phyloP scores from a whole-genome alignment of 2,329 filamentous ascomycete species.

The Penicillium italicum region DNA sequence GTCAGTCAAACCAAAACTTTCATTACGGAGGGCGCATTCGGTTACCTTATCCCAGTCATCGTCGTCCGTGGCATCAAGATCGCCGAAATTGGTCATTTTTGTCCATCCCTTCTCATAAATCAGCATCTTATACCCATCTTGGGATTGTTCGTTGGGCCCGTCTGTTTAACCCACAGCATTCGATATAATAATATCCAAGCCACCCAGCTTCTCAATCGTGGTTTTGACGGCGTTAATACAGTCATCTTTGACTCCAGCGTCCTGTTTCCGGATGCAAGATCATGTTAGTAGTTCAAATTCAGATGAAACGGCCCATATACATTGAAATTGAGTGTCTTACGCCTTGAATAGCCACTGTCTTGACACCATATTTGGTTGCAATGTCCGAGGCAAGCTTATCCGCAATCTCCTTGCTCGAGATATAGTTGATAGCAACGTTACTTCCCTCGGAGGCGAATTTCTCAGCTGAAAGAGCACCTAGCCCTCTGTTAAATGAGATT shows the following conservation, averaged over 20 bases:
- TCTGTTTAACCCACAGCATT: slow-evolving; percentile 56
- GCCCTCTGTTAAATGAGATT: slow-evolving; percentile 52
- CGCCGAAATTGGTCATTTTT: slow-evolving; percentile 54
- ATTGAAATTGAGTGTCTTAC: slow-evolving; percentile 37
- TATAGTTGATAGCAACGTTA: slow-evolving; percentile 72
- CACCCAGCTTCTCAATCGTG: slow-evolving; percentile 59
- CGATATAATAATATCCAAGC: slow-evolving; percentile 72
- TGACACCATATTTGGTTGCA: slow-evolving; percentile 48
- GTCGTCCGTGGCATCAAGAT: slow-evolving; percentile 57
- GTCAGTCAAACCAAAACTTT: neutral
- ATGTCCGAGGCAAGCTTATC: slow-evolving; percentile 57
- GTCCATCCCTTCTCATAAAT: slow-evolving; percentile 54
- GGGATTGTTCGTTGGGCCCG: no score
- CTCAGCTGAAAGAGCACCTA: slow-evolving; percentile 65
- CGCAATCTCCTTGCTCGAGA: slow-evolving; percentile 59
- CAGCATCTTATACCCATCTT: neutral
- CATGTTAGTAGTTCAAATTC: slow-evolving; percentile 5
- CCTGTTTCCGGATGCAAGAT: slow-evolving; percentile 37
- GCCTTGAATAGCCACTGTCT: slow-evolving; percentile 58
- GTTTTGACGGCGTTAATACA: slow-evolving; percentile 58
- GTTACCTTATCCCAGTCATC: slow-evolving; percentile 62
- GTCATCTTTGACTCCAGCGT: slow-evolving; percentile 59
- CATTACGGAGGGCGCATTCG: neutral
- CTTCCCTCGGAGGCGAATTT: slow-evolving; percentile 66
- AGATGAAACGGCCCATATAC: neutral